A percentile compares a stretch with the other conserved stretches of the same genome.
Evolutionary conservation across 805 yeast genomes (phyloP).

Genomic region (Blastobotrys chiropterorum): DNA sequence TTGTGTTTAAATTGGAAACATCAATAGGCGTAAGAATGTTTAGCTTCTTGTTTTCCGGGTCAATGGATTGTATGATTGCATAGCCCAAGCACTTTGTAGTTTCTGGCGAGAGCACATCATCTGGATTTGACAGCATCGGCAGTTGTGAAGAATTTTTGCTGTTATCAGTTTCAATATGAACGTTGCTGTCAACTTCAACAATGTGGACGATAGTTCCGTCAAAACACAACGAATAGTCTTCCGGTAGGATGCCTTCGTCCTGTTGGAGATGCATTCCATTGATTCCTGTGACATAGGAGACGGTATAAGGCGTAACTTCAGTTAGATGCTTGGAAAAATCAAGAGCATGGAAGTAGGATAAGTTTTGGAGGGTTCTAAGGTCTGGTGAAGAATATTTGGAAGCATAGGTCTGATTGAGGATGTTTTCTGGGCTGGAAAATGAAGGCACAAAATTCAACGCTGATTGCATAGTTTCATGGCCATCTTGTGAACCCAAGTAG

Average conservation of each 20-base stretch:
- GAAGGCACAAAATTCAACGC: not conserved
- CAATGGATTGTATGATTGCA: slow-evolving; percentile 63
- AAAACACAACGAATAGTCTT: slow-evolving; percentile 24
- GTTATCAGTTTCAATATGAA: slow-evolving; percentile 1
- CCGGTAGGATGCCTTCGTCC: slow-evolving; percentile 21
- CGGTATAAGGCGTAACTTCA: slow-evolving; percentile 27
- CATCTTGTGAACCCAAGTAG: slow-evolving; percentile 42
- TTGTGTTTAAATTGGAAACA: slow-evolving; percentile 19
- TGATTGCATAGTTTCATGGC: not conserved
- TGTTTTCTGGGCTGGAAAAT: not conserved
- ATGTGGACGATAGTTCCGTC: slow-evolving; percentile 33
- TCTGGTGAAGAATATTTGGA: slow-evolving; percentile 17
- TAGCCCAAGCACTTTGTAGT: slow-evolving; percentile 41
- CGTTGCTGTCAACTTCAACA: slow-evolving; percentile 8
- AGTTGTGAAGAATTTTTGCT: slow-evolving; percentile 1
- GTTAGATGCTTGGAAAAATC: slow-evolving; percentile 28
- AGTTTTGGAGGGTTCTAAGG: slow-evolving; percentile 21
- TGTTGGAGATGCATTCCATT: slow-evolving; percentile 27
- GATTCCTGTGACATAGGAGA: slow-evolving; percentile 19
- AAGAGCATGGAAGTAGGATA: slow-evolving; percentile 25
- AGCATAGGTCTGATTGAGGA: not conserved
- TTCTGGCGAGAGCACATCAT: slow-evolving; percentile 8
- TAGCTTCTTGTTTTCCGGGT: slow-evolving; percentile 33
- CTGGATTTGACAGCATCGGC: slow-evolving; percentile 3
- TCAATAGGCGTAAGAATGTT: slow-evolving; percentile 48